These are phyloP conservation scores for Alternaria gansuensis DNA, from an alignment of 2,329 filamentous ascomycete species.

Conservation along the genomic window DNA sequence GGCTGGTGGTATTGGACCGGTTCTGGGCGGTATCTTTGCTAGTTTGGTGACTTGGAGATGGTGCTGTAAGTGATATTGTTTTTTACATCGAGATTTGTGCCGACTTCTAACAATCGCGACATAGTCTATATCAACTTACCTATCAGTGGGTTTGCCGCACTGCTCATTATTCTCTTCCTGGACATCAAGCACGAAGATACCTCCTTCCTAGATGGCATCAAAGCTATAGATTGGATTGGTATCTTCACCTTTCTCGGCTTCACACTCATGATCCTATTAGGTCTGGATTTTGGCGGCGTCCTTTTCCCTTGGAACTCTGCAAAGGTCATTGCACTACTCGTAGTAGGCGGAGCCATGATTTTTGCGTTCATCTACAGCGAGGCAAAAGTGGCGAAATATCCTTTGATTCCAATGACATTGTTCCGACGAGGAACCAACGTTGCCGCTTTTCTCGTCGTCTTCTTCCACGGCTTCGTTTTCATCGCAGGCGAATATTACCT, in stretches of 20 bases:
- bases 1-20: conserved; percentile 62
- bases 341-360: conserved; percentile 61
- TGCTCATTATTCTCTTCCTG: conserved; percentile 62
- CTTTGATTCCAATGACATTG: conserved; percentile 72
- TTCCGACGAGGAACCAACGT: conserved; percentile 66
- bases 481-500: conserved; percentile 73
- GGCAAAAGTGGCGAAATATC: conserved; percentile 69
- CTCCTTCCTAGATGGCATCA: conserved; percentile 58
- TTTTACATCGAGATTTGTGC: background rate
- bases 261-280: conserved; percentile 62
- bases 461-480: conserved; percentile 59
- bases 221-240: conserved; percentile 64
- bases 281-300: conserved; percentile 64
- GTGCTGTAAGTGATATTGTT: conserved; percentile 52
- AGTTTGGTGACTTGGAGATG: conserved; percentile 61
- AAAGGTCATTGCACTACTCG: conserved; percentile 64
- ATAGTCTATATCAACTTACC: conserved; percentile 65
- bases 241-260: conserved; percentile 62
- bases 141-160: conserved; percentile 59
- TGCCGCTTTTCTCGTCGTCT: conserved; percentile 63
- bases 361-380: conserved; percentile 69
- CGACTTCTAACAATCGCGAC: background rate
- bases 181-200: conserved; percentile 66
- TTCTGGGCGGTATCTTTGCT: conserved; percentile 63
- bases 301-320: conserved; percentile 63